Base-by-base conservation (phyloP, 176 grass and related monocot genomes). In the Rhipidocladum racemiflorum region DNA sequence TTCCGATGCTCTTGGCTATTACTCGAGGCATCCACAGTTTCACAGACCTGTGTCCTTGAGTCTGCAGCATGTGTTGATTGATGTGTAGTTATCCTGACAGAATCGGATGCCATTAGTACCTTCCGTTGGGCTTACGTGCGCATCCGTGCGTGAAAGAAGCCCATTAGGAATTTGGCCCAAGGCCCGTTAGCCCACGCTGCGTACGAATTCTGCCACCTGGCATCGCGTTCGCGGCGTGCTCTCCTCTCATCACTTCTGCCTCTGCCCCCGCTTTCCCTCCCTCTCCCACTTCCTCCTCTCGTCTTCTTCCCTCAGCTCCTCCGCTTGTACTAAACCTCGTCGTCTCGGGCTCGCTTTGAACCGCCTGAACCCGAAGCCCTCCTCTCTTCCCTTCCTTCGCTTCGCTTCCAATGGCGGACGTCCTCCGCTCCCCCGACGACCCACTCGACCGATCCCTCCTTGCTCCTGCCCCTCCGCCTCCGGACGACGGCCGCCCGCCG, bases 401-500 rank as follows among this genome's bases (percentile, higher is more conserved):
- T 8, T 36, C 84, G 24, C 34, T 21, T 21, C 36, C 77, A 86
- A 86, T 86, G 84, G 6, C 9, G 69, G 51, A 81, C 49, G 59
- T 3, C 32, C 57, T 21, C 23, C 75, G 65, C 65, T 70, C 65
- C 46, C 81, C 81, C 12, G 2, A 3, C 1, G 20, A 1, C 7
- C 14, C 55, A 24, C n/a, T 17, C 61, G 74, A 46, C 17, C 57
- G 67, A 85, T 20, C 23, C 8, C 75, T 21, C 32, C 3, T 17
- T 4, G 28, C 65, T 46, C 66, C 82, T 43, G 10, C 42, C 2
- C 10, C 42, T 43, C 39, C 39, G 39, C 80, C 75, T 23, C 75
- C 75, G 92, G 81, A 32, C 20, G 49, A 23, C 72, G 49, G 60
- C 27, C 73, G 35, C 14, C 76, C 85, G n/a, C 73, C 75, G 14